Conservation (phyloP, 208 protist species). For the Angomonas ambiguus region DNA sequence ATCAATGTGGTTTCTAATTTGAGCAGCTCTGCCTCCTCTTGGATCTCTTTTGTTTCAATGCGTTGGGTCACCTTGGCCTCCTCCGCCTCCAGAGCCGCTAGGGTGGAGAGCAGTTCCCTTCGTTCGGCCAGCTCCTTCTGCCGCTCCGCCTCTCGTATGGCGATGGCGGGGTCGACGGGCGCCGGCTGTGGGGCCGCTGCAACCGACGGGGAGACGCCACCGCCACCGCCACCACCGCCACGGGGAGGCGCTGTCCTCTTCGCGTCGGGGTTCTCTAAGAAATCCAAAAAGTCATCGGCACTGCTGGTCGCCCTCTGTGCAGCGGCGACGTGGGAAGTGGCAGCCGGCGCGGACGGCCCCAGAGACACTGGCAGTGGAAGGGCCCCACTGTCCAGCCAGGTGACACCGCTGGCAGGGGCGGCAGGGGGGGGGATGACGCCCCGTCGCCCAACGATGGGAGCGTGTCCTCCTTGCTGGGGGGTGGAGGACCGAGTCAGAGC, state of each 20-base stretch:
- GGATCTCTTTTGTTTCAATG: constrained; percentile 40
- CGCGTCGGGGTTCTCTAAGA: not conserved
- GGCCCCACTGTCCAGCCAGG: not conserved
- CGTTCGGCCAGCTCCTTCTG: constrained; percentile 9
- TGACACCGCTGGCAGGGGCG: not conserved
- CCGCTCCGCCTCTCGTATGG: not conserved
- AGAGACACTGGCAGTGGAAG: not conserved
- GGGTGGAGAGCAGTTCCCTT: constrained; percentile 30
- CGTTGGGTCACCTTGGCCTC: constrained; percentile 24
- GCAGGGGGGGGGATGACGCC: not conserved
- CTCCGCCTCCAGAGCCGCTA: constrained; percentile 52
- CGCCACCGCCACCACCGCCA: not conserved
- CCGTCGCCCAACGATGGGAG: not conserved
- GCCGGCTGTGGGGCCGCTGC: not conserved
- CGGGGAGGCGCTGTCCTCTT: not conserved
- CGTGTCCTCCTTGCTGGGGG: not conserved
- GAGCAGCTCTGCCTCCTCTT: constrained; percentile 52
- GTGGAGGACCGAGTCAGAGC: not conserved
- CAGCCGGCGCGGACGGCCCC: not conserved
- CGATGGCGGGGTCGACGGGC: not conserved
- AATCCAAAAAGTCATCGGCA: constrained; percentile 1
- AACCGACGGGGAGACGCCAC: no score
- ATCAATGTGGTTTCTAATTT: constrained; percentile 47
- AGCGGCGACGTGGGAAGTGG: not conserved
- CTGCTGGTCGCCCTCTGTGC: not conserved